Base-by-base conservation (phyloP, 2,329 filamentous ascomycete genomes). In the Ceratocystiopsis sp. region DNA sequence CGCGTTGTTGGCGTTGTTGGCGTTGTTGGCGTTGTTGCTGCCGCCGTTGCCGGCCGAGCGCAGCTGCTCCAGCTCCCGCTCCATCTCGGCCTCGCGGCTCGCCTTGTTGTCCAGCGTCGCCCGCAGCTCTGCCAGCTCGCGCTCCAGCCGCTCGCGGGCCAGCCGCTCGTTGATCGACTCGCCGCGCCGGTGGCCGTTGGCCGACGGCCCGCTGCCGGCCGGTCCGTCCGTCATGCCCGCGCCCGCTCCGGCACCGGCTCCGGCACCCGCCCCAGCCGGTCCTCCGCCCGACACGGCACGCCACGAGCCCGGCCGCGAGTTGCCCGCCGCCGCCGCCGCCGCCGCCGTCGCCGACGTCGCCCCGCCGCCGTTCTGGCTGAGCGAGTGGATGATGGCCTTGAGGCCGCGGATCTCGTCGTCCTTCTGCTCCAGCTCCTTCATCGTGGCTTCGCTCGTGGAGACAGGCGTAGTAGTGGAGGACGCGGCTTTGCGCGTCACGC, bases 401-500 rank as follows among this genome's bases (percentile, higher is more conserved):
- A 98, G 71, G 39, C 91, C 91, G 48, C 89, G 75, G 55, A 98
- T 96, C 64, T 98, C 91, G 53, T 98, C 91, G 54, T 98, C 89
- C 57, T 93, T 91, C 56, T 93, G 83, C 57, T 93, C 86, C 29
- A 96, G 62, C 49, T 94, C 86, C 59, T 84, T 84, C 37, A 73
- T 71, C 39, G 73, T 71, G 39, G 66, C 59, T 16, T 67, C 63
- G 14, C 10, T 16, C 11, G 64, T 59, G 15, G 16, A 12, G 3
- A 67, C 65, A 13, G 68, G 66, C 21, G 57, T 59, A 42, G 57
- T 41, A 57, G 47, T 39, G 36, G 35, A 21, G 35, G 14, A n/a
- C 15, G 17, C 37, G 21, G 17, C 33, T n/a, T n/a, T 21, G 21
- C 21, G 4, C 10, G 32, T 32, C 29, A 57, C 59, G 42, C 57